Evolutionary conservation across 2,329 filamentous ascomycete species (phyloP), one percentile per base, ranked within the genome.

Genomic region (Fusarium domesticum): DNA sequence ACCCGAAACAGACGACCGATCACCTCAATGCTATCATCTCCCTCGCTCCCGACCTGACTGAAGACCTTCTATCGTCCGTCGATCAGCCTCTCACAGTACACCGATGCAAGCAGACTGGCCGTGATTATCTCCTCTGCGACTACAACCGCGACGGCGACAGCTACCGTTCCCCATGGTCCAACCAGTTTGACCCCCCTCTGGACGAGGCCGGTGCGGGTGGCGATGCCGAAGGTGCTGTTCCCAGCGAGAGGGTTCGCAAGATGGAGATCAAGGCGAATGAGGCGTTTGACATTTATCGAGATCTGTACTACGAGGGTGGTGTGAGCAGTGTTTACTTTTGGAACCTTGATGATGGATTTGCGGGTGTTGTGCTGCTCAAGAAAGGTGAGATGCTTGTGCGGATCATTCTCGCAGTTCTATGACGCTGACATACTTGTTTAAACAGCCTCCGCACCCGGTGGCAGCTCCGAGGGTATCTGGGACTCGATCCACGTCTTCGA

Each of bases 401-500:
- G 19, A 23, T n/a, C 25, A 12, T 4, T 37, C 18, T 35, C 30
- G 39, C 39, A n/a, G n/a, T n/a, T n/a, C n/a, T n/a, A n/a, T n/a
- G n/a, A n/a, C n/a, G n/a, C n/a, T n/a, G n/a, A n/a, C n/a, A 33
- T 33, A 33, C 16, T 18, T 11, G 15, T 37, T 18, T 15, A 16
- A 25, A 47, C 50, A 91, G 85, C 80, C 63, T 85, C 80, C 57
- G 82, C 76, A 44, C 84, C 77, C 50, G 80, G 77, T 57, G 78
- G 74, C 64, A 80, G 78, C 57, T 84, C 80, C 62, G 80, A 87
- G 44, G 91, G 90, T 46, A 85, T 89, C 43, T 98, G 93, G 93
- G 93, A 98, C 72, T 95, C 89, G 55, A 97, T 98, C 65, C 93
- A 98, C 73, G 93, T 98, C 56, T 95, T 98, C 67, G 93, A 98